Evolutionary conservation across 805 yeast species (phyloP).

Genomic region (Candida chauliodis): DNA sequence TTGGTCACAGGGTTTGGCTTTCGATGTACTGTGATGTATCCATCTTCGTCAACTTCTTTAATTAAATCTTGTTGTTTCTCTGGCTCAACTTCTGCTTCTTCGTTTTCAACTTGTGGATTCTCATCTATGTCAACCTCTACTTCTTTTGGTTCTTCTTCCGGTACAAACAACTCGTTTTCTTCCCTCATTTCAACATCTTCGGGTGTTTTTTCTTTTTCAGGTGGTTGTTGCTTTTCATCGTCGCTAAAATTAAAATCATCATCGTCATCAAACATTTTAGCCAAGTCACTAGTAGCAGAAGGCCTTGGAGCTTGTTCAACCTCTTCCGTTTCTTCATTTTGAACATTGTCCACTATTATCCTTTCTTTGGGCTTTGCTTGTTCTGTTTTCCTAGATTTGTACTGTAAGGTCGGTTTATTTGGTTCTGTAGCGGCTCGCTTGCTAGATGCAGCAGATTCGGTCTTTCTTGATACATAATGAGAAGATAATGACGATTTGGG

Average conservation of each 20-base stretch:
- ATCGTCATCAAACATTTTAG: conserved; percentile 28
- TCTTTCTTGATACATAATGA: conserved; percentile 18
- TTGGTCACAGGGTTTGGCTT: conserved; percentile 16
- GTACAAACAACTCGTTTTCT: background rate
- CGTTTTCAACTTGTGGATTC: conserved; percentile 7
- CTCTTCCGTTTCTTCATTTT: conserved; percentile 13
- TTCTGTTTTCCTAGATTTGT: conserved; percentile 36
- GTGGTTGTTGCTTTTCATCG: conserved; percentile 10
- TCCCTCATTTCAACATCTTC: background rate
- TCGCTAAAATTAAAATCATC: conserved; percentile 11
- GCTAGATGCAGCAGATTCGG: conserved; percentile 6
- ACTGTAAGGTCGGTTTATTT: conserved; percentile 17
- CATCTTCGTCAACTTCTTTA: conserved; percentile 45
- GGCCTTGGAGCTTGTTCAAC: conserved; percentile 8
- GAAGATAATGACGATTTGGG: conserved; percentile 11
- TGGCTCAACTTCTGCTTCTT: background rate
- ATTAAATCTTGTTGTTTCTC: conserved; percentile 6
- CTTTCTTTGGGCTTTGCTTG: conserved; percentile 30
- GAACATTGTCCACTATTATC: conserved; percentile 23
- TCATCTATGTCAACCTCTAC: background rate
- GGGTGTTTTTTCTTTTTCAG: conserved; percentile 6
- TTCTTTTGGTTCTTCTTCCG: conserved; percentile 1
- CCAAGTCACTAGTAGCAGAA: conserved; percentile 19
- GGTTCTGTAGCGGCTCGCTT: conserved; percentile 15
- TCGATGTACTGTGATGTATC: conserved; percentile 42